Evolutionary conservation across 164 flowering plant genomes (phyloP).

Genomic region (Piper betle): DNA sequence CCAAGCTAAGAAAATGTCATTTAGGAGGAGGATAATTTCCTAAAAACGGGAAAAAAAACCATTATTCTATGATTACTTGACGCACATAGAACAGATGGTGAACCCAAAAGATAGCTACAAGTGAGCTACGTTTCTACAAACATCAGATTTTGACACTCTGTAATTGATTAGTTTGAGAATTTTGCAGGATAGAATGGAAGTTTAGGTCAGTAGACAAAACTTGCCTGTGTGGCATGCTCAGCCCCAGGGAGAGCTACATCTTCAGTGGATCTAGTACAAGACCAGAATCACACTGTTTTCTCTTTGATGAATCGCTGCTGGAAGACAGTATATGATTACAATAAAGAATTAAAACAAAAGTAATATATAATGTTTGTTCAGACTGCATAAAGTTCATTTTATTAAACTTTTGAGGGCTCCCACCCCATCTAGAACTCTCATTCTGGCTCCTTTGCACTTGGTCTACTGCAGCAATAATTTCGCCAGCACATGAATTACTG

Average conservation of each 20-base stretch:
- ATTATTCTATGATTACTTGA: no score
- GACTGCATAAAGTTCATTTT: not conserved
- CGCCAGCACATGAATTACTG: constrained; percentile 8
- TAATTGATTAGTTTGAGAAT: not conserved
- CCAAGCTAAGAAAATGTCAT: not conserved
- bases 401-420: not conserved
- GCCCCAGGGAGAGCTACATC: constrained; percentile 8
- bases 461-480: not conserved
- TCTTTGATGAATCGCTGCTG: constrained; percentile 28
- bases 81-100: not conserved
- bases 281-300: constrained; percentile 20
- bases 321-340: not conserved
- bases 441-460: not conserved
- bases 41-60: not conserved
- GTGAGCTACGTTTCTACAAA: not conserved
- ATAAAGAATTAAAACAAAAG: not conserved
- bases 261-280: constrained; percentile 12
- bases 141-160: not conserved
- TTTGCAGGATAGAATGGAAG: not conserved
- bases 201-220: not conserved
- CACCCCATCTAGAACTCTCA: not conserved
- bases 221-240: constrained; percentile 21
- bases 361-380: no score
- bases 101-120: not conserved
- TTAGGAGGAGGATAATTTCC: not conserved